These are phyloP conservation scores for Ophioceras dolichostomum DNA, from an alignment of 2,329 filamentous ascomycete species.

Conservation along the genomic window DNA sequence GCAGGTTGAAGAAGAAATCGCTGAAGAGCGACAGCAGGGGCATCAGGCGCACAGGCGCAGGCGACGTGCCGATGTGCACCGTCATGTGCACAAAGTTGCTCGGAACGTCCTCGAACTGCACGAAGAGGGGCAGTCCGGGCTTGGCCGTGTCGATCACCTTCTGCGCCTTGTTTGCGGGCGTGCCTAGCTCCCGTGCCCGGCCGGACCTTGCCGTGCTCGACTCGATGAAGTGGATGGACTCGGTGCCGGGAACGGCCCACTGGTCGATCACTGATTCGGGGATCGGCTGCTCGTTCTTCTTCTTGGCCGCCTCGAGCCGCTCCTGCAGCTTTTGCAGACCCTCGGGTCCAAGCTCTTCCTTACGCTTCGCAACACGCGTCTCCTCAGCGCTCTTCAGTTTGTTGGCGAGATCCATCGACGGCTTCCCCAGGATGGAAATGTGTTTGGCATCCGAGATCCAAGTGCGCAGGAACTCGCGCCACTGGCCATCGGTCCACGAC, in stretches of 20 bases:
- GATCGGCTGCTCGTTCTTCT: slow-evolving; percentile 79
- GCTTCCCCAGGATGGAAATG: slow-evolving; percentile 77
- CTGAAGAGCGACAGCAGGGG: slow-evolving; percentile 76
- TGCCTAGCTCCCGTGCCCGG: slow-evolving; percentile 58
- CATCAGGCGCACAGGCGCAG: slow-evolving; percentile 69
- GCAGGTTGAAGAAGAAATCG: slow-evolving; percentile 91
- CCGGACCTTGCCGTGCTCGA: slow-evolving; percentile 78
- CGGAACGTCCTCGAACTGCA: slow-evolving; percentile 93
- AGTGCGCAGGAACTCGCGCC: slow-evolving; percentile 68
- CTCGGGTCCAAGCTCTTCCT: slow-evolving; percentile 66
- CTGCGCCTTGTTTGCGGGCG: slow-evolving; percentile 58
- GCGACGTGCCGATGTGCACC: slow-evolving; percentile 66
- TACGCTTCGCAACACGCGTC: slow-evolving; percentile 64
- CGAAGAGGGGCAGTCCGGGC: slow-evolving; percentile 59
- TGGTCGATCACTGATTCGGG: slow-evolving; percentile 68
- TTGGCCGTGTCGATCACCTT: slow-evolving; percentile 57
- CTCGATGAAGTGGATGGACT: slow-evolving; percentile 91
- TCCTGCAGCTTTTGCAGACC: slow-evolving; percentile 65
- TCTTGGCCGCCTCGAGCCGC: slow-evolving; percentile 71
- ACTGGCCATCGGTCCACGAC: slow-evolving; percentile 71
- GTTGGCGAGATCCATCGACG: slow-evolving; percentile 66
- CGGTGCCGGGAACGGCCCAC: slow-evolving; percentile 72
- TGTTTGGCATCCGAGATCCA: slow-evolving; percentile 82
- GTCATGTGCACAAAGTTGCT: slow-evolving; percentile 86
- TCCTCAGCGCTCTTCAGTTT: slow-evolving; percentile 76